These are phyloP conservation scores for Barnettozyma salicaria DNA, from an alignment of 805 yeast species.

Conservation along the genomic window DNA sequence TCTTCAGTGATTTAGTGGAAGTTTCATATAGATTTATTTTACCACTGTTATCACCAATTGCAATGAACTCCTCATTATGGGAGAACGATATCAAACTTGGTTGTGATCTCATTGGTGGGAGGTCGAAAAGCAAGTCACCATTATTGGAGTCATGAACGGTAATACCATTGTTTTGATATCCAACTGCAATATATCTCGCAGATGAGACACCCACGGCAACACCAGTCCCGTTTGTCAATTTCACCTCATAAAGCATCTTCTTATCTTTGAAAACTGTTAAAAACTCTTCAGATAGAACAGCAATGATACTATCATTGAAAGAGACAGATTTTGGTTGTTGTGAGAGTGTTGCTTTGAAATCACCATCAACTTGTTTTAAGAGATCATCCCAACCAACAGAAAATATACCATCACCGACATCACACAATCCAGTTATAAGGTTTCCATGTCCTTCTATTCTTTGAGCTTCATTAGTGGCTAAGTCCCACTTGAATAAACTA, in stretches of 20 bases:
- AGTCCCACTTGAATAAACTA: slow-evolving; percentile 53
- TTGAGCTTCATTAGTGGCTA: slow-evolving; percentile 32
- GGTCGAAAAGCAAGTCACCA: slow-evolving; percentile 23
- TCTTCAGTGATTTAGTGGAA: slow-evolving; percentile 47
- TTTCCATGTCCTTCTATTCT: slow-evolving; percentile 51
- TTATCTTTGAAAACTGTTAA: slow-evolving; percentile 30
- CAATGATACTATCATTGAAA: slow-evolving; percentile 31
- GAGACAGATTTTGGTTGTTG: slow-evolving; percentile 49
- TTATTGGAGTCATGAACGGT: slow-evolving; percentile 33
- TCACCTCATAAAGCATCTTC: slow-evolving; percentile 23
- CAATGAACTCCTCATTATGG: slow-evolving; percentile 60
- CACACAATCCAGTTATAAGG: slow-evolving; percentile 50
- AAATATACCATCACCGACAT: slow-evolving; percentile 30
- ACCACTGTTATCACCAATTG: slow-evolving; percentile 84
- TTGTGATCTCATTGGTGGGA: slow-evolving; percentile 49
- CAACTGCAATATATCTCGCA: slow-evolving; percentile 39
- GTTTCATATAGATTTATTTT: slow-evolving; percentile 70
- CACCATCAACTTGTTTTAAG: slow-evolving; percentile 36
- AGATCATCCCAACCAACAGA: slow-evolving; percentile 91
- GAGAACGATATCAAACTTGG: slow-evolving; percentile 65
- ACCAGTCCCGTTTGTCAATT: slow-evolving; percentile 35
- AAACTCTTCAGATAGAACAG: slow-evolving; percentile 35
- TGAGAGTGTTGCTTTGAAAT: slow-evolving; percentile 29
- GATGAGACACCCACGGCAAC: slow-evolving; percentile 42
- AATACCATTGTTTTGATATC: slow-evolving; percentile 36